These are phyloP conservation scores for Cardamine resedifolia DNA, from an alignment of 345 rosid genomes.

Conservation along the genomic window DNA sequence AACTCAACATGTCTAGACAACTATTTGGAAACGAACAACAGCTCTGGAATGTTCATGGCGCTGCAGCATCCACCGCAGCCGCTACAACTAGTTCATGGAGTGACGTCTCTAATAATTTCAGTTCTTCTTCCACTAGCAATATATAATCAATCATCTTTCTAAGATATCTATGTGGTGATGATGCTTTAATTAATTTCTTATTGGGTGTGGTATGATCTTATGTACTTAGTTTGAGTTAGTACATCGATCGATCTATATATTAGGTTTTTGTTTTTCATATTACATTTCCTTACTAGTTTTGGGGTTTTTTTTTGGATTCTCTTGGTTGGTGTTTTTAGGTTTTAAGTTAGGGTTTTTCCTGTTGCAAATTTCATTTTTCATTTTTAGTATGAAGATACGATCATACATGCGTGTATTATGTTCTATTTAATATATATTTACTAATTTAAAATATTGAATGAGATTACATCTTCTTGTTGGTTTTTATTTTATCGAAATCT, in stretches of 20 bases:
- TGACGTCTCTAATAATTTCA: constrained; percentile 42
- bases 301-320: constrained; percentile 17
- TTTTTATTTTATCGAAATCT: background rate
- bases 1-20: constrained; percentile 35
- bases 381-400: constrained; percentile 21
- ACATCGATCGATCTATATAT: constrained; percentile 18
- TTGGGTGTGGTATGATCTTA: constrained; percentile 35
- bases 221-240: constrained; percentile 29
- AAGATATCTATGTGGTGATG: constrained; percentile 5
- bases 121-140: constrained; percentile 41
- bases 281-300: constrained; percentile 18
- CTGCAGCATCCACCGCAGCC: constrained; percentile 23
- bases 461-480: constrained; percentile 2
- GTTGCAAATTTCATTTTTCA: background rate
- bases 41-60: constrained; percentile 36
- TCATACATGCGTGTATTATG: constrained; percentile 21
- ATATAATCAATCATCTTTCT: constrained; percentile 20
- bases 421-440: background rate
- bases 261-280: constrained; percentile 6
- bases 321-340: constrained; percentile 25
- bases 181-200: constrained; percentile 10
- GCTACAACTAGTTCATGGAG: constrained; percentile 42
- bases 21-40: constrained; percentile 36
- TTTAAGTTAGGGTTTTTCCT: constrained; percentile 24
- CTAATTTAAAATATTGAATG: background rate